Evolutionary conservation across 1,284 basidiomycete species (phyloP).

Genomic region (Spongispora temasekensis): DNA sequence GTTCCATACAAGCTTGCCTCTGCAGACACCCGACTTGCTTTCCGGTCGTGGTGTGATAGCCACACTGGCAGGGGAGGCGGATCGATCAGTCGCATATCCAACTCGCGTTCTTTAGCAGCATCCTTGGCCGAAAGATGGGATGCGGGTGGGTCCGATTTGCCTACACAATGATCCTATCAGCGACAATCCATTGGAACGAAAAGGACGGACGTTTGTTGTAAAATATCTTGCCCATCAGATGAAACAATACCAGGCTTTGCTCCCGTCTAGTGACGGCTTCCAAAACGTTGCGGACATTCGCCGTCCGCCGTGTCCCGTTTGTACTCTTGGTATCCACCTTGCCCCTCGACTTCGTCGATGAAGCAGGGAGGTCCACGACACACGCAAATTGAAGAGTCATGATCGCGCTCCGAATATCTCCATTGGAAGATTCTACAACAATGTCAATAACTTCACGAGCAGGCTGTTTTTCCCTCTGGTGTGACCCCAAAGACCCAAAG

Average conservation of each 20-base stretch:
- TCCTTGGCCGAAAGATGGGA: constrained; percentile 57
- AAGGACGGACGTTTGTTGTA: constrained; percentile 88
- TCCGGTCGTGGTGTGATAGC: constrained; percentile 67
- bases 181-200: not conserved
- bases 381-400: constrained; percentile 90
- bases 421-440: constrained; percentile 78
- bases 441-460: constrained; percentile 70
- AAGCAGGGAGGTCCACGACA: constrained; percentile 37
- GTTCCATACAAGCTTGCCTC: constrained; percentile 54
- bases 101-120: constrained; percentile 53
- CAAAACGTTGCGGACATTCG: constrained; percentile 43
- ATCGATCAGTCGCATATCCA: constrained; percentile 54
- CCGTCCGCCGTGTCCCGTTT: constrained; percentile 5
- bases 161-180: constrained; percentile 40
- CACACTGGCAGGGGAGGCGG: constrained; percentile 52
- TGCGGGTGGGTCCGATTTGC: constrained; percentile 67
- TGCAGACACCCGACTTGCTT: constrained; percentile 76
- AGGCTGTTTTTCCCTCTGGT: constrained; percentile 38
- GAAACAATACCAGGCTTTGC: constrained; percentile 87
- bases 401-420: constrained; percentile 91
- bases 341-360: constrained; percentile 21
- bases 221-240: constrained; percentile 89
- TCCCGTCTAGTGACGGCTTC: constrained; percentile 81
- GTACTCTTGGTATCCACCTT: constrained; percentile 36
- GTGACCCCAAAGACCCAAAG: constrained; percentile 33